Evolutionary conservation across 164 flowering plant genomes (phyloP).

Genomic region (Stephania japonica): DNA sequence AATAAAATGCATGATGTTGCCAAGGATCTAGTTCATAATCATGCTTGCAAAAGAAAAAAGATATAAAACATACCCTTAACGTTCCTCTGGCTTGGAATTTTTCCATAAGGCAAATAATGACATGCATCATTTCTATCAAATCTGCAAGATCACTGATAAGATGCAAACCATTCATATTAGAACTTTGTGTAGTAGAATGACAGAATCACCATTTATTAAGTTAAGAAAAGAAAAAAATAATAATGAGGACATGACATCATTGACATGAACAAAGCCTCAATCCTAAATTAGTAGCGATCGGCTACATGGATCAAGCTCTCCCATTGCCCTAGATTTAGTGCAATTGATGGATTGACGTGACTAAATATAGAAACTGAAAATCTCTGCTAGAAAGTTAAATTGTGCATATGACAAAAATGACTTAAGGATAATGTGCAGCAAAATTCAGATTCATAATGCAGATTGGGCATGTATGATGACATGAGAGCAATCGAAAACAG

Average conservation of each 20-base stretch:
- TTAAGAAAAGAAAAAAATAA: neutral
- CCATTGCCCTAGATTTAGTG: no score
- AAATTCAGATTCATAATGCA: neutral
- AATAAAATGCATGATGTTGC: neutral
- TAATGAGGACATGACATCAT: no score
- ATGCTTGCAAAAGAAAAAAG: neutral
- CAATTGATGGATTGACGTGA: neutral
- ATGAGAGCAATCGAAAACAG: neutral
- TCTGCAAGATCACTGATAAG: constrained; percentile 83
- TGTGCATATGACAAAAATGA: neutral
- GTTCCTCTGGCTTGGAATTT: constrained; percentile 79
- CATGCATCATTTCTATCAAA: constrained; percentile 69
- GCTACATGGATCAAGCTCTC: no score
- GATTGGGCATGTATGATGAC: neutral
- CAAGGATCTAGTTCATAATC: neutral
- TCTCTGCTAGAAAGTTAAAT: neutral
- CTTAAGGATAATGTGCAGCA: neutral
- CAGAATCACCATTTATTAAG: neutral
- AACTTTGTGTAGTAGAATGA: neutral
- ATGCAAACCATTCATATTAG: constrained; percentile 8
- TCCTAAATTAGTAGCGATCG: no score
- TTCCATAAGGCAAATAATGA: constrained; percentile 70
- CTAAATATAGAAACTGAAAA: neutral
- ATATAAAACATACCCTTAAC: constrained; percentile 54
- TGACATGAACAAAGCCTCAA: no score